Conservation (phyloP, 1,139 yeast species). For the Geotrichum fermentans region DNA sequence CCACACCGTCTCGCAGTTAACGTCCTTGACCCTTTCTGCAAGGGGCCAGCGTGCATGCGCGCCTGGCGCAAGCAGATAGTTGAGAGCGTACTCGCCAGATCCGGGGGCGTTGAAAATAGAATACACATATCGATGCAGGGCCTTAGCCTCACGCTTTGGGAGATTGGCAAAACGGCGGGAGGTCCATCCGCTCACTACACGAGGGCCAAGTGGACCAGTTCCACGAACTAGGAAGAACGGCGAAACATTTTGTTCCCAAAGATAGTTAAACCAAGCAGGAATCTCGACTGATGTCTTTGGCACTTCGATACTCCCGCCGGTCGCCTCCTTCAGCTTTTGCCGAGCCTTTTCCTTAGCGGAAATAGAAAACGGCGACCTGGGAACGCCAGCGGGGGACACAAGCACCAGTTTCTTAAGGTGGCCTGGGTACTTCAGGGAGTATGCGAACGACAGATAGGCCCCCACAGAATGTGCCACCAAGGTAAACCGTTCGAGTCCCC, state of each 20-base stretch:
- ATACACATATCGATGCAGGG: conserved; percentile 55
- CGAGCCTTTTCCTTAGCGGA: conserved; percentile 22
- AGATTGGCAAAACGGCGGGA: conserved; percentile 29
- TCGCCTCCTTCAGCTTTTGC: background rate
- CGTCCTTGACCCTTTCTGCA: conserved; percentile 51
- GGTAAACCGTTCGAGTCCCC: conserved; percentile 51
- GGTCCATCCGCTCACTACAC: conserved; percentile 32
- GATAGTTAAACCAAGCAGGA: conserved; percentile 23
- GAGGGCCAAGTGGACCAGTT: conserved; percentile 33
- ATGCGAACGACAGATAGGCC: conserved; percentile 77
- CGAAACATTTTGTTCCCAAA: conserved; percentile 32
- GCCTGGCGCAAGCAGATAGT: conserved; percentile 63
- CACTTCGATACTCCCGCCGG: background rate
- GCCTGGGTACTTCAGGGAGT: conserved; percentile 68
- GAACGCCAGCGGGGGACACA: conserved; percentile 85
- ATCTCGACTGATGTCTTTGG: conserved; percentile 9
- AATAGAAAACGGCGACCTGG: conserved; percentile 33
- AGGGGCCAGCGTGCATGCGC: conserved; percentile 73
- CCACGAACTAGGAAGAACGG: conserved; percentile 30
- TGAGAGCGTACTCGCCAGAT: conserved; percentile 61
- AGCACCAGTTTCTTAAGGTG: conserved; percentile 61
- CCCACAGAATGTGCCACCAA: conserved; percentile 91
- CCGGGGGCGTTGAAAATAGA: conserved; percentile 57
- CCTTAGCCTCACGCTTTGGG: conserved; percentile 22
- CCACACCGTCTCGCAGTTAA: conserved; percentile 49